These are phyloP conservation scores for Tardiomyces depauwii DNA, from an alignment of 1,139 yeast genomes.

Conservation along the genomic window DNA sequence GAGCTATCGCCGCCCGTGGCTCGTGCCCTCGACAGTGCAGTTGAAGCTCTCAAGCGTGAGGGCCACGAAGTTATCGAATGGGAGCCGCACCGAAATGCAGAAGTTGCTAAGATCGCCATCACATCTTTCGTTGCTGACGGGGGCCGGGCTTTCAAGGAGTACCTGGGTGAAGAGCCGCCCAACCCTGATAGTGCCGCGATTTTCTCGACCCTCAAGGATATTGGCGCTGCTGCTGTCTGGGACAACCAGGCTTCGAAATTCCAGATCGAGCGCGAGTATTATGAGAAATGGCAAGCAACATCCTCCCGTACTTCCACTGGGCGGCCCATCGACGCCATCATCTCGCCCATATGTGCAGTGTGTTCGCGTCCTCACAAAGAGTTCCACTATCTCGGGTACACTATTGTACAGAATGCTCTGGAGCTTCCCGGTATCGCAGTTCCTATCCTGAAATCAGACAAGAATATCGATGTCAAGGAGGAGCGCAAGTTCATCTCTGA, in stretches of 20 bases:
- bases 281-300: constrained; percentile 31
- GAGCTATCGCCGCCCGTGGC: constrained; percentile 55
- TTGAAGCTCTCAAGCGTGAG: constrained; percentile 35
- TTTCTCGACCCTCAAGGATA: constrained; percentile 22
- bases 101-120: constrained; percentile 22
- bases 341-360: constrained; percentile 24
- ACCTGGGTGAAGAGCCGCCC: constrained; percentile 26
- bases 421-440: constrained; percentile 37
- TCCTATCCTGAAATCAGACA: constrained; percentile 36
- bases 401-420: constrained; percentile 27
- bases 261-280: constrained; percentile 14
- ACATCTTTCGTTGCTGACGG: constrained; percentile 31
- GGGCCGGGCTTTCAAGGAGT: constrained; percentile 21
- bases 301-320: constrained; percentile 26
- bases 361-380: constrained; percentile 29
- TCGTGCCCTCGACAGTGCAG: constrained; percentile 39
- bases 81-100: constrained; percentile 34
- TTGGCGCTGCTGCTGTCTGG: constrained; percentile 30
- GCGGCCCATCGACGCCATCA: constrained; percentile 26
- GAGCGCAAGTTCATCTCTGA: constrained; percentile 19
- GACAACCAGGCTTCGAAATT: constrained; percentile 28
- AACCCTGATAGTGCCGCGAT: constrained; percentile 28
- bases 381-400: constrained; percentile 25
- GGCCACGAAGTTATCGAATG: constrained; percentile 56
- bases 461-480: constrained; percentile 19